Evolutionary conservation across 352 stramenopile species (phyloP), one percentile per base, ranked within the genome.

Genomic region (Phytophthora chlamydospora): DNA sequence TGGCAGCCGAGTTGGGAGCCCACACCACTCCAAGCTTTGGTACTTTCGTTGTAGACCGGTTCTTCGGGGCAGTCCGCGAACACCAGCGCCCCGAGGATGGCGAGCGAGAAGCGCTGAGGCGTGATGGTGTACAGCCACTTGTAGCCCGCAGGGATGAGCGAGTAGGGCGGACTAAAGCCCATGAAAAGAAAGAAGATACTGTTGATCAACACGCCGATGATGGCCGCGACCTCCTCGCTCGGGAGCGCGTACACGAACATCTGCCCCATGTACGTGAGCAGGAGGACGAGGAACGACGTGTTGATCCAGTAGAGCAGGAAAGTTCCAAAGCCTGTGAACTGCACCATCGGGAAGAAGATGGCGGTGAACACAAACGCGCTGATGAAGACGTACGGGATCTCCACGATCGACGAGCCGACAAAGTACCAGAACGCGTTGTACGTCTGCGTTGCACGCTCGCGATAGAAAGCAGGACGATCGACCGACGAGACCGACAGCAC

Each of bases 401-500:
- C 66, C 31, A 71, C 66, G 14, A 75, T 57, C 7, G 77, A 89
- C 32, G 82, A 85, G 4, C 85, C 78, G 8, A 94, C 36, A 35
- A 76, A 76, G 53, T 97, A 91, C 47, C 84, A 78, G 12, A 68
- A 62, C 19, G 79, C 54, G 35, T 84, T 75, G 56, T 98, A 98
- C 58, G 94, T 97, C 52, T 90, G 62, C 11, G 87, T 80, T 17
- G 84, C 68, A 50, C 88, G 80, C 51, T 84, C 75, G 1, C 90
- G 75, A 74, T 98, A 97, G 55, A 92, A 98, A 38, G 90, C 84
- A 16, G 91, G 81, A 16, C 90, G 72, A 61, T 97, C 85, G 12
- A 74, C 75, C 43, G 85, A 76, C 46, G 93, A 83, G 3, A 96
- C 67, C 7, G 85, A 76, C 17, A 97, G 46, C 6, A 89, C 78